These are phyloP conservation scores for Vanrija humicola DNA, from an alignment of 1,284 basidiomycete genomes.

Conservation along the genomic window DNA sequence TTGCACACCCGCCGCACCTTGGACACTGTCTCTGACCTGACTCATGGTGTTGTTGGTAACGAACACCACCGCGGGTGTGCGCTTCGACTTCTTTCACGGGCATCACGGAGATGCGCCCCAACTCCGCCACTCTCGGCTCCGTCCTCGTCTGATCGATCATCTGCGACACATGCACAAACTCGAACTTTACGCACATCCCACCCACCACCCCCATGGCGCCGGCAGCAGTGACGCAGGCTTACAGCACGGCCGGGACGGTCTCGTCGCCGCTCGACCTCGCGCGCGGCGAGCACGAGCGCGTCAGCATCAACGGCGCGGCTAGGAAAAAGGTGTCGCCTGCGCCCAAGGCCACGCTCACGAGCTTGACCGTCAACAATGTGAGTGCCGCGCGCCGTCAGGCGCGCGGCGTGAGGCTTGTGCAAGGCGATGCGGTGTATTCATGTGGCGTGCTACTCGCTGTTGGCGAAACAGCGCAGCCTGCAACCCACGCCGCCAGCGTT, in stretches of 20 bases:
- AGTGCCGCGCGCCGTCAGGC: slow-evolving; percentile 9
- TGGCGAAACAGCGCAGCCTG: neutral
- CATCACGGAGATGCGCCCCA: neutral
- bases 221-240: slow-evolving; percentile 18
- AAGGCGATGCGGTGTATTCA: too few relatives aligned
- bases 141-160: neutral
- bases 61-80: too few relatives aligned
- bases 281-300: slow-evolving; percentile 36
- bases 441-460: neutral
- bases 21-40: slow-evolving; percentile 7
- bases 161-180: neutral
- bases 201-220: slow-evolving; percentile 1
- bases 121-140: neutral
- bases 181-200: neutral
- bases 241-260: slow-evolving; percentile 42
- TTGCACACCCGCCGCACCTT: slow-evolving; percentile 3
- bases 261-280: slow-evolving; percentile 39
- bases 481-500: too few relatives aligned
- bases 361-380: slow-evolving; percentile 48
- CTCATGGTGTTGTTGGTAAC: slow-evolving; percentile 5
- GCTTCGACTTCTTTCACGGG: neutral
- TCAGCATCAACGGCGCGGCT: slow-evolving; percentile 23
- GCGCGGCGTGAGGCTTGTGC: neutral
- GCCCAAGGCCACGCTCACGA: slow-evolving; percentile 47
- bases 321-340: slow-evolving; percentile 35